Evolutionary conservation across 306 rosid genomes (phyloP).

Genomic region (Vigna nakashimae): DNA sequence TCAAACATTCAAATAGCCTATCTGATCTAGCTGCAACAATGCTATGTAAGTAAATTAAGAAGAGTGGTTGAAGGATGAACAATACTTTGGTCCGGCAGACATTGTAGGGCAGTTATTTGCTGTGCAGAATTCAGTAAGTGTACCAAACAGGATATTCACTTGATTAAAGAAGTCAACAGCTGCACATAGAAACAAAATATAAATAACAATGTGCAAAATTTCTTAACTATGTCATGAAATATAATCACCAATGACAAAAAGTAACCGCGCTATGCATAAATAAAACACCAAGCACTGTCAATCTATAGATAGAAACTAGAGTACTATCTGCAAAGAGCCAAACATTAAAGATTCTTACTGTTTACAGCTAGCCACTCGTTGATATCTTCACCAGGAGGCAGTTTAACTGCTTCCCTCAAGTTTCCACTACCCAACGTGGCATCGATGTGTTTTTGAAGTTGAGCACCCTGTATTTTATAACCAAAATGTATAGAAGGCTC

Average conservation of each 20-base stretch:
- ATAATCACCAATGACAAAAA: neutral
- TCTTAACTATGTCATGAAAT: conserved; percentile 2
- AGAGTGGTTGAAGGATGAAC: conserved; percentile 45
- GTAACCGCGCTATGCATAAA: neutral
- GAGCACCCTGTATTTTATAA: conserved; percentile 73
- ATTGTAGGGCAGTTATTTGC: conserved; percentile 75
- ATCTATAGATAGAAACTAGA: neutral
- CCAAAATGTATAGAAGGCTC: conserved; percentile 20
- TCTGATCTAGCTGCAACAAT: conserved; percentile 22
- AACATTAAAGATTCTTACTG: conserved; percentile 54
- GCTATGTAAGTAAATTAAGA: conserved; percentile 11
- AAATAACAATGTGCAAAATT: neutral
- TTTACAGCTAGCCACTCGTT: conserved; percentile 92
- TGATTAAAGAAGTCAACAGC: conserved; percentile 95
- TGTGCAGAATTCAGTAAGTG: conserved; percentile 92
- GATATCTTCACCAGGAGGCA: conserved; percentile 96
- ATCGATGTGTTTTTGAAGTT: conserved; percentile 85
- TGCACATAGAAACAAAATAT: conserved; percentile 42
- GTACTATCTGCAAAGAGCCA: conserved; percentile 16
- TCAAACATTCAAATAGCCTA: conserved; percentile 14
- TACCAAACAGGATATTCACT: conserved; percentile 82
- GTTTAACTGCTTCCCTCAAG: conserved; percentile 82
- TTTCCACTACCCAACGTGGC: conserved; percentile 93
- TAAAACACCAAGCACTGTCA: neutral
- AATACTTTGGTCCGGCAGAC: conserved; percentile 88